Evolutionary conservation across 2,329 filamentous ascomycete species (phyloP), one percentile per base, ranked within the genome.

Genomic region (Aureobasidium sp.): DNA sequence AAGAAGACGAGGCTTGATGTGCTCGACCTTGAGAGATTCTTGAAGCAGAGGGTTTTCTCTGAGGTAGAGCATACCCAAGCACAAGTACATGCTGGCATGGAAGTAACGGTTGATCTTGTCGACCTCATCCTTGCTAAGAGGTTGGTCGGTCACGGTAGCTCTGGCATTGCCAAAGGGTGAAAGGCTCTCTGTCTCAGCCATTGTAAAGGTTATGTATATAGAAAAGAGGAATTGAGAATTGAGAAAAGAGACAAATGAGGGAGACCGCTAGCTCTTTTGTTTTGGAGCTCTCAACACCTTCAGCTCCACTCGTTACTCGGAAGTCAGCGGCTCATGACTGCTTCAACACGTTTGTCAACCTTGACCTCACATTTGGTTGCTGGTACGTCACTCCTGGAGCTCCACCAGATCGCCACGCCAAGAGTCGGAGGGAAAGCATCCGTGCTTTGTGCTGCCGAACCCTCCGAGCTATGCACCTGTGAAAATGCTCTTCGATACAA

Each of bases 51-150:
- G 86, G 66, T 92, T 92, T 42, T 87, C 80, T 66, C 83, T 83
- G 63, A 92, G 83, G 70, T 91, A 91, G 68, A 92, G 87, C 89
- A 92, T 91, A 64, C 88, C 89, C 55, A 91, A 76, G 67, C 86
- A 87, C 56, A 91, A 82, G 71, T 91, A 91, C 70, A 90, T 76
- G 66, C 85, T 88, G 60, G 88, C 88, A 66, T 85, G 83, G 78
- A 90, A 91, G 74, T 87, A 91, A 68, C 87, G 84, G 70, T 86
- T 85, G 73, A 85, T 86, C 72, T 87, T 84, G 66, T 82, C 79
- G 63, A 91, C 73, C 65, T 91, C 87, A 48, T 89, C 85, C 20
- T 81, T 70, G 64, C 79, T 83, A 61, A 91, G 80, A 12, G 87
- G 87, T 64, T 79, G 75, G 27, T 70, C 70, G 32, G 68, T 64